Evolutionary conservation across 208 protist genomes (phyloP).

Genomic region (Vickermania ingenoplastis): DNA sequence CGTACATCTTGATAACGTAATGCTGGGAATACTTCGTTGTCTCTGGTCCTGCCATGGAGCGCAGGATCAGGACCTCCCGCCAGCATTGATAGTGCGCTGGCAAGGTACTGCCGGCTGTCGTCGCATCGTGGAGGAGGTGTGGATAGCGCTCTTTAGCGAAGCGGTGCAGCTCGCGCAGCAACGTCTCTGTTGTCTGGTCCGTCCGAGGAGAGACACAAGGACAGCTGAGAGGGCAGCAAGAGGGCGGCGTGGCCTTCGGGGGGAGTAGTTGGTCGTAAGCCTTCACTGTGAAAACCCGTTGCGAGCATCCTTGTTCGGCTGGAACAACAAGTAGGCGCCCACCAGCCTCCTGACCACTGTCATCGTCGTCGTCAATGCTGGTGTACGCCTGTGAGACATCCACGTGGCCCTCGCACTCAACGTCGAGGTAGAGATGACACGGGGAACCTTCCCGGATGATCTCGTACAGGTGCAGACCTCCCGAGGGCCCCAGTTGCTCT

Average conservation of each 20-base stretch:
- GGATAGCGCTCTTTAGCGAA: conserved; percentile 34
- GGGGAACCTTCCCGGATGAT: conserved; percentile 56
- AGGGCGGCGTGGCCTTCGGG: conserved; percentile 6
- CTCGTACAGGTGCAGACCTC: conserved; percentile 77
- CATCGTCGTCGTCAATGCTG: conserved; percentile 12
- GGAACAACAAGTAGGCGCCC: background rate
- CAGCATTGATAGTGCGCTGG: conserved; percentile 5
- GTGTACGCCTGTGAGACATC: conserved; percentile 11
- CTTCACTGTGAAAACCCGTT: background rate
- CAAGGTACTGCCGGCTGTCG: background rate
- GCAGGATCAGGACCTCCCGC: conserved; percentile 36
- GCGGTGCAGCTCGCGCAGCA: conserved; percentile 13
- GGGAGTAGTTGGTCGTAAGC: background rate
- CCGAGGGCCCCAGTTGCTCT: conserved; percentile 15
- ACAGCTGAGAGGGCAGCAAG: conserved; percentile 42
- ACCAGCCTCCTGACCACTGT: background rate
- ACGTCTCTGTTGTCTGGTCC: background rate
- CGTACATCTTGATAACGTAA: conserved; percentile 47
- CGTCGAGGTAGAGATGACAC: conserved; percentile 82
- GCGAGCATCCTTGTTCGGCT: background rate
- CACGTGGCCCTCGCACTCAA: conserved; percentile 56
- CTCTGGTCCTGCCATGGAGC: conserved; percentile 10
- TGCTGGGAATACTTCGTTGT: conserved; percentile 78
- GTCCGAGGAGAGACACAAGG: background rate
- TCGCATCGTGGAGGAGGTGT: conserved; percentile 3